Evolutionary conservation across 2,329 filamentous ascomycete genomes (phyloP).

Genomic region (Pseudogymnoascus sp.): DNA sequence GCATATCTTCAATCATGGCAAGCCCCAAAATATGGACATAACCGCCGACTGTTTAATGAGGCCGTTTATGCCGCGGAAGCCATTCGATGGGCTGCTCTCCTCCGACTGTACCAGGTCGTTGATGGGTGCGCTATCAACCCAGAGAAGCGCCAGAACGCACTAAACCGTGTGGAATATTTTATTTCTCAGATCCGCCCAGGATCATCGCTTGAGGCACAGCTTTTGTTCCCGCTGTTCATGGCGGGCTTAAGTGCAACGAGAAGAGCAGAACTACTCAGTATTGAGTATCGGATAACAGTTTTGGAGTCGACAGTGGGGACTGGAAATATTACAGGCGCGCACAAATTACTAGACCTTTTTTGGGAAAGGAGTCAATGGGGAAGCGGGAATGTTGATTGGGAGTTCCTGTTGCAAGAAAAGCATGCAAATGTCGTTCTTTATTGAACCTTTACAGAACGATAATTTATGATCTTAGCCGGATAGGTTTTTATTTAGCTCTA

Average conservation of each 20-base stretch:
- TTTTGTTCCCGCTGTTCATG: slow-evolving; percentile 12
- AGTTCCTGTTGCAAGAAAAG: slow-evolving; percentile 5
- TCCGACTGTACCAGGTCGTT: slow-evolving; percentile 11
- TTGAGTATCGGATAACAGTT: slow-evolving; percentile 9
- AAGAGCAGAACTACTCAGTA: slow-evolving; percentile 3
- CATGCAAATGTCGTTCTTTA: not conserved
- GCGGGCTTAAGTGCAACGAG: slow-evolving; percentile 6
- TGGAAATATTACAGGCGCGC: slow-evolving; percentile 1
- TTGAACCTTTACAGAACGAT: not conserved
- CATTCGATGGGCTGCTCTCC: slow-evolving; percentile 11
- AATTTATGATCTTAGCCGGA: not conserved
- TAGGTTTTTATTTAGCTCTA: not conserved
- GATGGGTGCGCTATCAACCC: slow-evolving; percentile 8
- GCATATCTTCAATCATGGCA: not conserved
- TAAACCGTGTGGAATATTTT: not conserved
- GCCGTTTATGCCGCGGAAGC: slow-evolving; percentile 7
- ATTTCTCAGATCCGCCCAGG: slow-evolving; percentile 10
- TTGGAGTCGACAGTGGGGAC: slow-evolving; percentile 9
- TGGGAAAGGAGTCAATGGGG: slow-evolving; percentile 3
- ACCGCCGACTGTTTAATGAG: not conserved
- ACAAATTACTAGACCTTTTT: slow-evolving; percentile 7
- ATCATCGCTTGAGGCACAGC: slow-evolving; percentile 4
- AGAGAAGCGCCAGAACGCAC: not conserved
- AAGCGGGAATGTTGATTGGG: slow-evolving; percentile 1
- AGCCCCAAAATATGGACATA: not conserved